Base-by-base conservation (phyloP, 495 filamentous ascomycete genomes). In the Paragyromitra xinjiangensis region DNA sequence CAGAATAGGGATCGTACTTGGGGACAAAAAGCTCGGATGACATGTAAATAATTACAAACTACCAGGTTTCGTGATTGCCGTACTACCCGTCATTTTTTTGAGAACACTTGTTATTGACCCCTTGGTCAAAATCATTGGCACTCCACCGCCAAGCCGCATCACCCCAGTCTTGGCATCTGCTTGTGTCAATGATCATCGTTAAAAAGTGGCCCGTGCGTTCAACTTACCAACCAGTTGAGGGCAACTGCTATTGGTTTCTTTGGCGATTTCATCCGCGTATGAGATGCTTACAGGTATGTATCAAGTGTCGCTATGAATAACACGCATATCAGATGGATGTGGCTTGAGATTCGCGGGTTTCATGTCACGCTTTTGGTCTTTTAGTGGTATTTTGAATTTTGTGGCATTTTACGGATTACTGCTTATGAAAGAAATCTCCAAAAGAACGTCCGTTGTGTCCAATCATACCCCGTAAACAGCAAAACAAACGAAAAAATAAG, bases 401-500 rank as follows among this genome's bases (percentile, higher is more conserved):
- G 16, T 63, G 37, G 37, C 37, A 69, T 58, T 69, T 56, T 56
- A 16, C 56, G 29, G 29, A 69, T 61, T 56, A 29, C 22, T 24
- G 19, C 19, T 45, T 16, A 42, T n/a, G 65, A 71, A 66, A 9
- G n/a, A 65, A 42, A 24, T 19, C 19, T 22, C n/a, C 2, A 26
- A 71, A 64, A 26, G 69, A 71, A 45, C 1, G 44, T 65, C 69
- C 45, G 3, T 12, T 50, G 6, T 16, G 45, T 50, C n/a, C 14
- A 12, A 48, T 48, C 19, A 16, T 37, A 19, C 40, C 26, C 24
- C 19, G 6, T 1, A 24, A 16, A 9, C 1, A 6, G 42, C 22
- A 69, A 69, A 63, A 26, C 29, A 71, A 71, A 65, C 7, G 42
- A 53, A 70, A 71, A 71, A 26, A 11, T 9, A 65, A 39, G n/a